These are phyloP conservation scores for Chlamydomonas sphaeroides DNA, from an alignment of 139 green algal genomes.

Conservation along the genomic window DNA sequence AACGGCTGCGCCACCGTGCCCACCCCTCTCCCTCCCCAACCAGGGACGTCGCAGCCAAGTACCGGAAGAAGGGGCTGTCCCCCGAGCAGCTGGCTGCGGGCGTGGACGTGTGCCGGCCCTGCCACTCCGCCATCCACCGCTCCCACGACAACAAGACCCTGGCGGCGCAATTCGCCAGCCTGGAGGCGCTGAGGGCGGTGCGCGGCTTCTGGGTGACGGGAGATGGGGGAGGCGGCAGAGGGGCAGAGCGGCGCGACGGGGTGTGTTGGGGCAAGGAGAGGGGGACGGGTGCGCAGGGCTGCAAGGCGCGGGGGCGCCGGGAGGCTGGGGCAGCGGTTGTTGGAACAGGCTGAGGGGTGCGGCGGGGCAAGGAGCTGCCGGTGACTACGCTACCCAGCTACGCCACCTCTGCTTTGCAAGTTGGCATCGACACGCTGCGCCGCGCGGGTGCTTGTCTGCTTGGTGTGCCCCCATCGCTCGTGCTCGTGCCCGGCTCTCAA, in stretches of 20 bases:
- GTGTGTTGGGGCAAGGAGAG: not conserved
- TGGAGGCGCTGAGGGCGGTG: slow-evolving; percentile 2
- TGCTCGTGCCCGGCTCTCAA: too few species aligned
- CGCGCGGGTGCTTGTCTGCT: not conserved
- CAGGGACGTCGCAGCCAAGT: not conserved
- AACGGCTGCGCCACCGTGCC: too few species aligned
- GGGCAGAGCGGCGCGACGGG: not conserved
- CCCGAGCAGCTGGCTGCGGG: not conserved
- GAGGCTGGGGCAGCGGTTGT: not conserved
- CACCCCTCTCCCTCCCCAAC: not conserved
- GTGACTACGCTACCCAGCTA: not conserved
- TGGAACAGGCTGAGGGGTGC: too few species aligned
- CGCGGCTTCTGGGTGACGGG: too few species aligned
- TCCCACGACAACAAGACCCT: slow-evolving; percentile 15
- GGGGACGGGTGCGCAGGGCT: not conserved
- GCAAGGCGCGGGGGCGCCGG: too few species aligned
- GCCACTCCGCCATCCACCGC: slow-evolving; percentile 24
- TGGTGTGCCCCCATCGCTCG: not conserved
- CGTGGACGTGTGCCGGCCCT: slow-evolving; percentile 5
- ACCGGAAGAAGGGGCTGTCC: not conserved
- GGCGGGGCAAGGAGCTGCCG: not conserved
- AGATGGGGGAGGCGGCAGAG: not conserved
- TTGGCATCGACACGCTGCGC: too few species aligned
- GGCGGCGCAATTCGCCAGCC: not conserved
- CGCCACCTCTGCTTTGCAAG: too few species aligned